Evolutionary conservation across 2,329 filamentous ascomycete genomes (phyloP), one percentile per base, ranked within the genome.

Genomic region (Zasmidium cellare): DNA sequence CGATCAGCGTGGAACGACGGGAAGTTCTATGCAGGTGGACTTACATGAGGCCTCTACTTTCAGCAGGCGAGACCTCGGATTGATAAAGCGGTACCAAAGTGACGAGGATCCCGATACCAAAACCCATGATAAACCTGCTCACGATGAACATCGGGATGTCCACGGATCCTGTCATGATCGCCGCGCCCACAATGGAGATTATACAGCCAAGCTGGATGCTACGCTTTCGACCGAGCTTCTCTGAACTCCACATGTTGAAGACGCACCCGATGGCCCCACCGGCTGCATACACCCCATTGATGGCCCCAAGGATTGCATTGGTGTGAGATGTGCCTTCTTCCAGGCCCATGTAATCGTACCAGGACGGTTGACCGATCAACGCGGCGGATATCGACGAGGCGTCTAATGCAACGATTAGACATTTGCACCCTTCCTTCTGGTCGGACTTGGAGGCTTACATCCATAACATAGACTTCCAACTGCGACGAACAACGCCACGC

Each of bases 131-230:
- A 25, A 57, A 51, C 3, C 55, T 38, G 20, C 23, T 31, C 16
- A 53, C 55, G 22, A 52, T 55, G 44, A 58, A 58, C 59, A 61
- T 61, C 9, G 44, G 41, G 9, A 61, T 51, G 11, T 51, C 48
- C 22, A 55, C 56, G 12, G 50, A 50, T 5, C 51, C 59, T 18
- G 55, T 52, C 48, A 52, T 53, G 16, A 61, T 51, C 9, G 52
- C 52, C n/a, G 31, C 59, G 2, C 59, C 59, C 2, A 61, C 52
- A 14, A 61, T 53, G 23, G 46, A 58, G 14, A 58, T 48, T 7
- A 52, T 2, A 12, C 45, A 35, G 22, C 55, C 59, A 6, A 58
- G n/a, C n/a, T 58, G 53, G 18, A 61, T 53, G 38, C 50, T 54
- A 3, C 55, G 31, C 24, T 57, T 55, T n/a, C 59, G 59, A 18